Conservation (phyloP, 345 rosid species). For the Excoecaria agallocha region DNA sequence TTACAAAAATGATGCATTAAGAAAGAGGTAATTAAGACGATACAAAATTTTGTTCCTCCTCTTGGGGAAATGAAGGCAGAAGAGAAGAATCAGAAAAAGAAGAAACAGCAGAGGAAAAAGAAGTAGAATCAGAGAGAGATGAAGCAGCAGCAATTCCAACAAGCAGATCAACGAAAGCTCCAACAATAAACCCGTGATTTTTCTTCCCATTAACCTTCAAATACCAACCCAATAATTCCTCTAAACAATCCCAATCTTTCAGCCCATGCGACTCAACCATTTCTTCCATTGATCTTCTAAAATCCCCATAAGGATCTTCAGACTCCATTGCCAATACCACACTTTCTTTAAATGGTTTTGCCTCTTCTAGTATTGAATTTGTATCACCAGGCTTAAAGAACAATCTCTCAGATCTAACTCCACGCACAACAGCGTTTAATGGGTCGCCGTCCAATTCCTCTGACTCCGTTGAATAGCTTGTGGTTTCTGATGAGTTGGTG, state of each 20-base stretch:
- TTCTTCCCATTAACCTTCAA: constrained; percentile 66
- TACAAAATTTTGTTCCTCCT: too few relatives aligned
- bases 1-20: too few relatives aligned
- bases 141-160: constrained; percentile 34
- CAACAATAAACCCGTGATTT: constrained; percentile 65
- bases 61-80: constrained; percentile 13
- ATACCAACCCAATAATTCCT: constrained; percentile 77
- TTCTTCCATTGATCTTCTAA: constrained; percentile 85
- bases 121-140: constrained; percentile 23
- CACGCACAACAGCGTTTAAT: constrained; percentile 52
- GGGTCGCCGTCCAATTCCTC: constrained; percentile 26
- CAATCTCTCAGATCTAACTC: constrained; percentile 58
- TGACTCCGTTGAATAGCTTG: constrained; percentile 29
- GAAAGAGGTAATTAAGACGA: too few relatives aligned
- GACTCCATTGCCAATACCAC: constrained; percentile 70
- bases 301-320: constrained; percentile 70
- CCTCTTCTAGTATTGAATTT: constrained; percentile 60
- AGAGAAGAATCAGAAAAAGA: constrained; percentile 50
- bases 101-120: constrained; percentile 51
- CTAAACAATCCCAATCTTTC: constrained; percentile 71
- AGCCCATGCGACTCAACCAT: constrained; percentile 70
- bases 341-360: constrained; percentile 48
- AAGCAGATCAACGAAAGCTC: constrained; percentile 77
- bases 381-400: constrained; percentile 67
- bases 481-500: constrained; percentile 43